Evolutionary conservation across 306 rosid genomes (phyloP).

Genomic region (Sicyos edulis): DNA sequence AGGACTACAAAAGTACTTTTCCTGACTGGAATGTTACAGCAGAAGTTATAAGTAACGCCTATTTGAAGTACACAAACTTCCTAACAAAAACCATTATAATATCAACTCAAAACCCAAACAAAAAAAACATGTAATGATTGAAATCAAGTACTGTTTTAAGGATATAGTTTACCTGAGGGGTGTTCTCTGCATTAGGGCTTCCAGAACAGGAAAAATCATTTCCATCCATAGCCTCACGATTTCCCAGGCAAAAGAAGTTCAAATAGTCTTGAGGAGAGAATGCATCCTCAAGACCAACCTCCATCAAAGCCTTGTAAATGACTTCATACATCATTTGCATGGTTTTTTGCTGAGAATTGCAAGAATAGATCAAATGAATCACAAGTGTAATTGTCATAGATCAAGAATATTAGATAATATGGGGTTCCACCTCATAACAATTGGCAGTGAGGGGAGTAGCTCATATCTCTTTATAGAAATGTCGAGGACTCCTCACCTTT

Average conservation of each 20-base stretch:
- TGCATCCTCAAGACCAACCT: constrained; percentile 74
- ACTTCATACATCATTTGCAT: constrained; percentile 99
- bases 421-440: too few species aligned
- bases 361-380: constrained; percentile 8
- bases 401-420: too few species aligned
- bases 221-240: constrained; percentile 62
- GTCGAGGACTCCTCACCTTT: too few species aligned
- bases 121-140: not conserved
- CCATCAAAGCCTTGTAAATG: constrained; percentile 73
- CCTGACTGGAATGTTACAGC: not conserved
- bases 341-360: constrained; percentile 65
- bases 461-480: too few species aligned
- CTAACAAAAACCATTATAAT: not conserved
- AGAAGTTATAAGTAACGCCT: not conserved
- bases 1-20: too few species aligned
- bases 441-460: too few species aligned
- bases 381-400: not conserved
- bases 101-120: constrained; percentile 1
- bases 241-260: constrained; percentile 95
- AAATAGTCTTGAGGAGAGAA: constrained; percentile 85
- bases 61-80: not conserved
- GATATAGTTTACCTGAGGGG: constrained; percentile 61
- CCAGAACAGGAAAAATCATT: constrained; percentile 33
- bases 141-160: constrained; percentile 5
- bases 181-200: constrained; percentile 56